phyloP scores from a whole-genome alignment of 2,329 filamentous ascomycete species.

The Talaromyces sp. region DNA sequence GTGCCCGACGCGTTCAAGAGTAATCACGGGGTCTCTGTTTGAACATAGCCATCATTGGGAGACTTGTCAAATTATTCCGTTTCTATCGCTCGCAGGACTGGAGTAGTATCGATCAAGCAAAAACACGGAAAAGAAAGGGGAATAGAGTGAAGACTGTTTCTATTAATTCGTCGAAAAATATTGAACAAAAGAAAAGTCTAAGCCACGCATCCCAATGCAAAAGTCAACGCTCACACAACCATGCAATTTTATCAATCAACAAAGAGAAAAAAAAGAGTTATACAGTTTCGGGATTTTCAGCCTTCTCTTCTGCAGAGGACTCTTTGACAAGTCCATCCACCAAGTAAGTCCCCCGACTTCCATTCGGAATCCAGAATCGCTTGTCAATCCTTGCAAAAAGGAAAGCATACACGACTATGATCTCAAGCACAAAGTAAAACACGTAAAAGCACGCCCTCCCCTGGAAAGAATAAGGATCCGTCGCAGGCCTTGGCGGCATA shows the following conservation, averaged over 20 bases:
- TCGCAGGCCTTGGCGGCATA: conserved; percentile 49
- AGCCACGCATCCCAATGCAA: conserved; percentile 1
- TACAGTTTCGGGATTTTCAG: background rate
- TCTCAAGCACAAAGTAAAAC: conserved; percentile 74
- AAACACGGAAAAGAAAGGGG: background rate
- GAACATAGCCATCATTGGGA: background rate
- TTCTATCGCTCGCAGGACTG: background rate
- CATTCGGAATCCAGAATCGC: conserved; percentile 73
- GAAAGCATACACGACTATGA: conserved; percentile 68
- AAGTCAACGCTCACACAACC: conserved; percentile 3
- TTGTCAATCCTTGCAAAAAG: conserved; percentile 68
- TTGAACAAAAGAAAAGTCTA: background rate
- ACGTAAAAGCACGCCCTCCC: conserved; percentile 72
- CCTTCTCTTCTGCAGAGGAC: background rate
- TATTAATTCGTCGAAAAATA: background rate
- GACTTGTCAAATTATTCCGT: no score
- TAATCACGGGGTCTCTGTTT: background rate
- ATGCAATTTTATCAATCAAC: background rate
- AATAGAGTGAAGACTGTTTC: background rate
- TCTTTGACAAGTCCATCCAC: background rate
- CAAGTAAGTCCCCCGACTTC: conserved; percentile 43
- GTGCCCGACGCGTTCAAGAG: background rate
- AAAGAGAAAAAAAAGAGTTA: background rate
- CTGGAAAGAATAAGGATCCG: conserved; percentile 67
- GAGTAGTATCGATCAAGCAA: background rate